phyloP scores from a whole-genome alignment of 78 protist genomes.

The Dictyostelium brefeldianum region DNA sequence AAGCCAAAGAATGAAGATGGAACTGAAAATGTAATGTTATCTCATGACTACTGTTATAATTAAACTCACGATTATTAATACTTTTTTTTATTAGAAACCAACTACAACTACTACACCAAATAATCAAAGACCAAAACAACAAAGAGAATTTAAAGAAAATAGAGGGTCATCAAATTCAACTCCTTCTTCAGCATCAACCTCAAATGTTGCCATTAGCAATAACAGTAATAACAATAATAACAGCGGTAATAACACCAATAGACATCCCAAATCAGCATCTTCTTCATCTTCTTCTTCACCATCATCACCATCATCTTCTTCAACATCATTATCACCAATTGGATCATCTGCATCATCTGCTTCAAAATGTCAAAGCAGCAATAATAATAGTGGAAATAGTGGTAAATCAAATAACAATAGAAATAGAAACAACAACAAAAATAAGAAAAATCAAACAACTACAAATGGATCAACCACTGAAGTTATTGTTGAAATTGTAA shows the following conservation, averaged over 20 bases:
- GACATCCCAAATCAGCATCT: background rate
- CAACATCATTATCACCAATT: background rate
- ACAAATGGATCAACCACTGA: background rate
- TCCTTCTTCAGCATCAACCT: background rate
- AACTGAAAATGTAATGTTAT: background rate
- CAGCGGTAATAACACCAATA: background rate
- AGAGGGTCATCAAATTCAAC: background rate
- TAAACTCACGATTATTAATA: background rate
- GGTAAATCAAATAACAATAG: background rate
- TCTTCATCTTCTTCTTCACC: background rate
- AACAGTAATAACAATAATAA: background rate
- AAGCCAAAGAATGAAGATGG: background rate
- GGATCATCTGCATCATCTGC: background rate
- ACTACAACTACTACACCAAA: too few species aligned
- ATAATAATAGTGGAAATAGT: background rate
- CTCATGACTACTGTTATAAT: too few species aligned
- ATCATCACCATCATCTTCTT: background rate
- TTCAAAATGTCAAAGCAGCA: background rate
- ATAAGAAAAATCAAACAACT: background rate
- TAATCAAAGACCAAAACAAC: background rate
- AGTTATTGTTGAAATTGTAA: too few species aligned
- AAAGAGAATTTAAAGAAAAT: background rate
- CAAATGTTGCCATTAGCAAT: background rate
- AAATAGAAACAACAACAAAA: background rate
- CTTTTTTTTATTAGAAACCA: background rate